phyloP scores from a whole-genome alignment of 352 stramenopile species.

The Phytopythium helicoides region DNA sequence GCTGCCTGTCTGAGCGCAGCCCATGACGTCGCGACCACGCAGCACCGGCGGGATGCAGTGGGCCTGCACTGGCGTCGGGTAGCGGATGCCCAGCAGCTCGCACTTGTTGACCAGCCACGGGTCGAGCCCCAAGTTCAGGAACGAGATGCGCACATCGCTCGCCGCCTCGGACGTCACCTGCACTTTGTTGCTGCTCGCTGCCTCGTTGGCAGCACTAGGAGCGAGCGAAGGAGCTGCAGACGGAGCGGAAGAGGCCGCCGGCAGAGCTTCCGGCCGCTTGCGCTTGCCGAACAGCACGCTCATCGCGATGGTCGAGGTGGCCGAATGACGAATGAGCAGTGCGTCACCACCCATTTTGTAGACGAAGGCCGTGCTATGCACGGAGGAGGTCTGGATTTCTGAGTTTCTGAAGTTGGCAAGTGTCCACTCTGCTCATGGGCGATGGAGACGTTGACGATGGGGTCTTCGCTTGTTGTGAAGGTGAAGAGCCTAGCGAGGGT shows the following conservation, averaged over 20 bases:
- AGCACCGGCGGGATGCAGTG: conserved; percentile 91
- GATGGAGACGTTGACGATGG: too few species aligned
- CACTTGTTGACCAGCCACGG: conserved; percentile 87
- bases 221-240: not conserved
- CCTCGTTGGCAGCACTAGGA: not conserved
- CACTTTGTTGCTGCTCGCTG: conserved; percentile 35
- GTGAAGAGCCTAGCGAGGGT: too few species aligned
- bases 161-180: conserved; percentile 29
- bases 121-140: conserved; percentile 83
- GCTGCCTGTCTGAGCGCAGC: conserved; percentile 92
- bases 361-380: too few species aligned
- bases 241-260: conserved; percentile 2
- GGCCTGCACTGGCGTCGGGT: conserved; percentile 89
- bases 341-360: too few species aligned
- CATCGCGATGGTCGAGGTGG: too few species aligned
- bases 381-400: too few species aligned
- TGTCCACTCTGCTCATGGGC: too few species aligned
- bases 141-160: conserved; percentile 64
- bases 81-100: conserved; percentile 76
- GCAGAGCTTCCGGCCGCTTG: conserved; percentile 40
- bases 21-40: conserved; percentile 89
- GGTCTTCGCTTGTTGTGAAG: too few species aligned
- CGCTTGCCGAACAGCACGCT: conserved; percentile 81
- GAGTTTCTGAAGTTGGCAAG: too few species aligned
- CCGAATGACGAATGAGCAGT: too few species aligned